Conservation (phyloP, 176 grass and related monocot species). For the Oryza meyeriana region DNA sequence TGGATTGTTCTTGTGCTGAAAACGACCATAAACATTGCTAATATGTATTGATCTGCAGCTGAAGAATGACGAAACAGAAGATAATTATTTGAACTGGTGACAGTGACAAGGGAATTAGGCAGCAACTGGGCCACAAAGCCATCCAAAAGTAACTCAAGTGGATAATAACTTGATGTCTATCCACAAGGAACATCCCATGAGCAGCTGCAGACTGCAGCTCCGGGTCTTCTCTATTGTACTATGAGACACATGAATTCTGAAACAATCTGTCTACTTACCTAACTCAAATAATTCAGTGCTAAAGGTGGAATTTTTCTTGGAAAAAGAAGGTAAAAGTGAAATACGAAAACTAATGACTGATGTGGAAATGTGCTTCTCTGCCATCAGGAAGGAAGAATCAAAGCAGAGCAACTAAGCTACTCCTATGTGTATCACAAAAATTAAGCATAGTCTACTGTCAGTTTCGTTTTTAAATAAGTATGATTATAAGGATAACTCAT, state of each 20-base stretch:
- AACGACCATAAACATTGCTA: not conserved
- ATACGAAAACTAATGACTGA: not conserved
- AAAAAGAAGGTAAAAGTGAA: not conserved
- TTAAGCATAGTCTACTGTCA: not conserved
- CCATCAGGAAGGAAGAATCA: not conserved
- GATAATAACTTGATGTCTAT: constrained; percentile 40
- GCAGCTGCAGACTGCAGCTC: not conserved
- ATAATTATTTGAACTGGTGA: constrained; percentile 6
- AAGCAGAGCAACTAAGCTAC: not conserved
- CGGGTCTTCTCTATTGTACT: not conserved
- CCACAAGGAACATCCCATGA: constrained; percentile 30
- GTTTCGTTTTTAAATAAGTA: too few species aligned
- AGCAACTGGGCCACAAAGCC: not conserved
- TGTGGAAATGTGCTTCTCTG: not conserved
- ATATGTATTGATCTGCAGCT: not conserved
- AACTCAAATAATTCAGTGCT: not conserved
- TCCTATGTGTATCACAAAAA: not conserved
- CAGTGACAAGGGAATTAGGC: constrained; percentile 29
- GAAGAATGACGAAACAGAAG: not conserved
- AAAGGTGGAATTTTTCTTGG: not conserved
- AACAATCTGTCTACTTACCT: not conserved
- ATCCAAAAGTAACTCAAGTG: constrained; percentile 14
- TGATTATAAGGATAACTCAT: not conserved
- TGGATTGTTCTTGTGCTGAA: constrained; percentile 19
- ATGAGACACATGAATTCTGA: not conserved